phyloP scores from a whole-genome alignment of 805 yeast genomes.

The Kluyveromyces nonfermentans region DNA sequence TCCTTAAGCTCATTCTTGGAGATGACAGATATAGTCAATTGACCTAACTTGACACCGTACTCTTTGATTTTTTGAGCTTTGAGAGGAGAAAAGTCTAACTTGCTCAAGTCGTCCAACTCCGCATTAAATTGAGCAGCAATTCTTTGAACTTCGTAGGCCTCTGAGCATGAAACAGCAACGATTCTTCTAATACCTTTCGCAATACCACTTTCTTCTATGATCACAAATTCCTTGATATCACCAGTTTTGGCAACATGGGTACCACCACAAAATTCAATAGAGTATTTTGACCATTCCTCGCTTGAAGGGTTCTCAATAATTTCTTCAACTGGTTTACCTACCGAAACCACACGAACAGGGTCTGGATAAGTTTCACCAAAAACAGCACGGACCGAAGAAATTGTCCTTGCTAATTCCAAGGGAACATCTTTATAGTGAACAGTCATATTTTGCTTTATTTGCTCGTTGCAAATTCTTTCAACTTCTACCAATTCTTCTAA shows the following conservation, averaged over 20 bases:
- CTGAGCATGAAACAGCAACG: constrained; percentile 91
- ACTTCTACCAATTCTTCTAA: constrained; percentile 63
- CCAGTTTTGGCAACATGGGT: constrained; percentile 91
- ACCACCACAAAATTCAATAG: constrained; percentile 98
- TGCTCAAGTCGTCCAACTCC: constrained; percentile 48
- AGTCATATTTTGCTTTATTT: constrained; percentile 57
- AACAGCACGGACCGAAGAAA: constrained; percentile 88
- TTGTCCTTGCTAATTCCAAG: constrained; percentile 60
- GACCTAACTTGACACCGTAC: constrained; percentile 74
- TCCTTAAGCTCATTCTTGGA: constrained; percentile 68
- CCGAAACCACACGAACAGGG: constrained; percentile 95
- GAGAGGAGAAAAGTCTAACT: constrained; percentile 58
- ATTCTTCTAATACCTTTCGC: constrained; percentile 98
- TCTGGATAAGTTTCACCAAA: constrained; percentile 99
- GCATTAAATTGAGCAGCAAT: constrained; percentile 63
- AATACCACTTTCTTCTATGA: constrained; percentile 92
- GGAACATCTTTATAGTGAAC: constrained; percentile 83
- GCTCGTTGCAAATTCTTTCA: constrained; percentile 63
- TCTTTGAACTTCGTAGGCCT: constrained; percentile 84
- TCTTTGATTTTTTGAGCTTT: constrained; percentile 82
- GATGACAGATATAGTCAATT: constrained; percentile 71
- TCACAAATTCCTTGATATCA: constrained; percentile 83
- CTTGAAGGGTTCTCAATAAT: constrained; percentile 62
- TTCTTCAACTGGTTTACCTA: constrained; percentile 84
- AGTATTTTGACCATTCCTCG: constrained; percentile 64